Evolutionary conservation across 306 rosid species (phyloP).

Genomic region (Pterocarpus santalinus): DNA sequence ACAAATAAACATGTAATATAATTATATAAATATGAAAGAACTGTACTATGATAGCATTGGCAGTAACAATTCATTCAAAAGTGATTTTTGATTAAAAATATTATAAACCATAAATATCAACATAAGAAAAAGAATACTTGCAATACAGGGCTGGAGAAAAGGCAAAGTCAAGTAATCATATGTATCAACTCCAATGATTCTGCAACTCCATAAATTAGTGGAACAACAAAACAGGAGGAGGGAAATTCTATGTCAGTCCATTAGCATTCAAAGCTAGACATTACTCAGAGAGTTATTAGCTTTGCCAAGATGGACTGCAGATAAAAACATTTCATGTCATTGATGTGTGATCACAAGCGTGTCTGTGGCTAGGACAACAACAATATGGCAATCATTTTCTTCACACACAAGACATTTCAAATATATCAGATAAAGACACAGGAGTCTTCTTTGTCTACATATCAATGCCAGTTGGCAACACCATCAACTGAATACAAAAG

Average conservation of each 20-base stretch:
- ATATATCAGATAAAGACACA: no score
- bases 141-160: no score
- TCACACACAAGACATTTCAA: neutral
- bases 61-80: no score
- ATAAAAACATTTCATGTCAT: neutral
- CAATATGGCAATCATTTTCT: neutral
- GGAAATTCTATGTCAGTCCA: conserved; percentile 53
- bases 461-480: neutral
- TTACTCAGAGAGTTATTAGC: conserved; percentile 57
- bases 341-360: neutral
- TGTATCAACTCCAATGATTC: conserved; percentile 62
- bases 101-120: neutral
- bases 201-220: conserved; percentile 44
- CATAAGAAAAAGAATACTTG: neutral
- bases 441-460: neutral
- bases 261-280: conserved; percentile 81
- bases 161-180: neutral
- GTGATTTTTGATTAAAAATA: neutral
- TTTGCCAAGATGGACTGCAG: conserved; percentile 76
- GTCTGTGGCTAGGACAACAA: neutral
- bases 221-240: conserved; percentile 57
- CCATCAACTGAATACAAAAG: neutral
- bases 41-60: neutral
- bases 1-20: neutral
- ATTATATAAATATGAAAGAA: neutral